Conservation (phyloP, 179 eudicot genomes). For the Spinacia oleracea region DNA sequence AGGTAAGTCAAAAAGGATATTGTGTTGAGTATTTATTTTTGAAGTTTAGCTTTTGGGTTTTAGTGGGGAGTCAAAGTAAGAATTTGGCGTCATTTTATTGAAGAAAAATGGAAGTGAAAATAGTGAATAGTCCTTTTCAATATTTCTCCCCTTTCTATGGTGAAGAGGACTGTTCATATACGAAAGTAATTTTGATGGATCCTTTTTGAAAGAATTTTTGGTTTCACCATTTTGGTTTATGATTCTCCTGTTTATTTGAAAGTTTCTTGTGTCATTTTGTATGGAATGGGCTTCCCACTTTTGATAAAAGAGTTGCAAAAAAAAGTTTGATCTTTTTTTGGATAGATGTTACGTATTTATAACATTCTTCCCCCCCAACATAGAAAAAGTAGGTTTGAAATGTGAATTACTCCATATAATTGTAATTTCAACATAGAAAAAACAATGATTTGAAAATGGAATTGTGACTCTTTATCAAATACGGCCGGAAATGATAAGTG, state of each 20-base stretch:
- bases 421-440: too few relatives aligned
- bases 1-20: constrained; percentile 22
- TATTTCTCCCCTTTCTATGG: constrained; percentile 27
- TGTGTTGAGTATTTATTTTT: neutral
- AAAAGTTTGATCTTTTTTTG: neutral
- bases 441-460: too few relatives aligned
- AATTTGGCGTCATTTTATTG: constrained; percentile 29
- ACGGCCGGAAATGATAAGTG: too few relatives aligned
- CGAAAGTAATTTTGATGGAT: neutral
- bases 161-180: constrained; percentile 26
- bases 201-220: constrained; percentile 12
- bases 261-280: constrained; percentile 11
- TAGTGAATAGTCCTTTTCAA: constrained; percentile 36
- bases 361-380: too few relatives aligned
- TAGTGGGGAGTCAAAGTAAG: constrained; percentile 33
- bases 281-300: neutral
- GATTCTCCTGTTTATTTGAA: neutral
- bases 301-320: neutral
- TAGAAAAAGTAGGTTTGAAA: too few relatives aligned
- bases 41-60: constrained; percentile 21
- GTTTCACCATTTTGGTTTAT: neutral
- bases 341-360: too few relatives aligned
- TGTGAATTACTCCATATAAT: too few relatives aligned
- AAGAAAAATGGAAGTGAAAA: constrained; percentile 14
- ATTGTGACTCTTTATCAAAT: too few relatives aligned